Evolutionary conservation across 2,329 filamentous ascomycete species (phyloP), one percentile per base, ranked within the genome.

Genomic region (Dendryphion nanum): DNA sequence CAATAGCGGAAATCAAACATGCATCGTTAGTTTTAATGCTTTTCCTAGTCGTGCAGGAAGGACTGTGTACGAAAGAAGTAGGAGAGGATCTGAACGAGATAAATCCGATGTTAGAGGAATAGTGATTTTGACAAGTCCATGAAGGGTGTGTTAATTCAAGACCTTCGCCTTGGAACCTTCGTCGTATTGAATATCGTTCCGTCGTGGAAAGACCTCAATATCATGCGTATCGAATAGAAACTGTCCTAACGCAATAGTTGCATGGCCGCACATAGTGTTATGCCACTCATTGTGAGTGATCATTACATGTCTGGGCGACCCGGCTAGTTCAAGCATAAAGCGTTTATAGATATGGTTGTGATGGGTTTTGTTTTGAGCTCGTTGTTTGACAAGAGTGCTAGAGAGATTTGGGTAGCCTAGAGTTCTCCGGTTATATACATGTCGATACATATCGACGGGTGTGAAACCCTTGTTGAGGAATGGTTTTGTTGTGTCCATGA

Each of bases 231-330:
- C 37, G 14, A 44, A 23, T 3, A 43, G 62, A 21, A 50, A 47
- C 4, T 18, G 23, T 2, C 72, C 72, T 10, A 77, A 47, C 0
- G 74, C 74, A 31, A 77, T 71, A 0, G 73, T 75, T 3, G 72
- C 73, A 47, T 77, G 74, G 3, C 74, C 74, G 42, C 73, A 76
- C 63, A 75, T 75, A 4, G 71, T 75, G 6, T 69, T 73, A 34
- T 69, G 75, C 1, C 70, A 72, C 4, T 70, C 68, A 20, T 73
- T 73, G 20, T 71, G 70, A 42, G 63, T 63, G 52, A 76, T 76
- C 3, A 76, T 42, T 76, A 76, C 74, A 76, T 77, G 40, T 73
- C 74, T 12, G 58, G 57, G 45, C 76, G 73, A 12, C 73, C n/a
- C 73, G 21, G 72, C 66, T 5, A 73, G 73, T 42, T 76, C 74